Evolutionary conservation across 768 basidiomycete species (phyloP), one percentile per base, ranked within the genome.

Genomic region (Lactarius pseudohatsudake): DNA sequence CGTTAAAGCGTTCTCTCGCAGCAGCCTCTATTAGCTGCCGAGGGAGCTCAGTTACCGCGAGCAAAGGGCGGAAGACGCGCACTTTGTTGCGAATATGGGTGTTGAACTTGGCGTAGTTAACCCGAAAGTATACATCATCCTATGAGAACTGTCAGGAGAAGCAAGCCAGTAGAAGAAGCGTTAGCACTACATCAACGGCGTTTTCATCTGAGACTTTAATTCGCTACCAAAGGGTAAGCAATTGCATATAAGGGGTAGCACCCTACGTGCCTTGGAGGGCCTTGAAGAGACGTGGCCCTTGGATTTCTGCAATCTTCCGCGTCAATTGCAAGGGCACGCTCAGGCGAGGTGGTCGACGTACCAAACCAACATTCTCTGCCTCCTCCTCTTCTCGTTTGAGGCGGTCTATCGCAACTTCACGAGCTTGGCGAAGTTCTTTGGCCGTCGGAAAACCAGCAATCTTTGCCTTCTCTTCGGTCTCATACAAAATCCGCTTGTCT

Each of bases 81-180:
- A 93, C 94, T 73, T 88, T 81, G 77, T 97, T 96, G 53, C 96
- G 89, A 61, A 97, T 86, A 71, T 92, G 88, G 38, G 93, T 80
- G 70, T 90, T 87, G 76, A 95, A 96, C 72, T 86, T 90, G 71
- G 94, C 89, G 74, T 88, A 91, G 78, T 98, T 98, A 57, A 98
- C 84, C 57, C 92, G 86, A 74, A 97, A 91, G 76, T 88, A 87
- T 40, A 92, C 84, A 3, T 80, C 80, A 20, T 91, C 86, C 88
- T 94, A 65, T 8, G 41, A 45, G 54, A 47, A 30, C 15, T 15
- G 47, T 68, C 41, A 66, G 30, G 32, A 62, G n/a, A 54, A 36
- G 56, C 58, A 18, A 32, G 28, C 22, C 22, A 32, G 16, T 10
- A 20, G 34, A 61, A 55, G 56, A 43, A 59, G 38, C 30, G 54